phyloP scores from a whole-genome alignment of 257 asterid genomes.

The Solanum verrucosum region DNA sequence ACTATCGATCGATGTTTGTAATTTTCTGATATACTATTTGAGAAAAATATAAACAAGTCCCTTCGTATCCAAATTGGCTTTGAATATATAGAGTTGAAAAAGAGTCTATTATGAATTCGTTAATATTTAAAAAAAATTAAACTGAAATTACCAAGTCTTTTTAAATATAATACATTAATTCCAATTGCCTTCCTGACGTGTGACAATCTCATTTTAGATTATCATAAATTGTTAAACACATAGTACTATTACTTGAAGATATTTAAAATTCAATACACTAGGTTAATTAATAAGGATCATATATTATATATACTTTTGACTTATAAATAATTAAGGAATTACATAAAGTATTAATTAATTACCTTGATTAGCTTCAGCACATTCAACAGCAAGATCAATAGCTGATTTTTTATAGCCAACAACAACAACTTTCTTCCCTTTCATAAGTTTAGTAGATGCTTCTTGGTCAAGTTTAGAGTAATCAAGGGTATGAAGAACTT shows the following conservation, averaged over 20 bases:
- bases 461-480: slow-evolving; percentile 67
- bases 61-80: not conserved
- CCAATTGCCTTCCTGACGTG: not conserved
- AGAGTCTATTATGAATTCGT: not conserved
- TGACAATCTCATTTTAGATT: not conserved
- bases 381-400: slow-evolving; percentile 84
- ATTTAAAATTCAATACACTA: not conserved
- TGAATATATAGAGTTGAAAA: not conserved
- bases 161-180: not conserved
- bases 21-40: not conserved
- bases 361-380: slow-evolving; percentile 90
- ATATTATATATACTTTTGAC: not conserved
- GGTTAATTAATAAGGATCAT: not conserved
- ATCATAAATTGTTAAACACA: not conserved
- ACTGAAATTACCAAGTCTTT: not conserved
- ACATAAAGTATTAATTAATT: slow-evolving; percentile 11
- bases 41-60: not conserved
- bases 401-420: slow-evolving; percentile 88
- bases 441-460: slow-evolving; percentile 30
- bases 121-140: not conserved
- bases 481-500: slow-evolving; percentile 68
- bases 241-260: not conserved
- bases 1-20: not conserved
- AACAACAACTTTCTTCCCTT: slow-evolving; percentile 60
- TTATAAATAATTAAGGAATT: not conserved